phyloP scores from a whole-genome alignment of 352 stramenopile species.

The Phytophthora fragariaefolia region DNA sequence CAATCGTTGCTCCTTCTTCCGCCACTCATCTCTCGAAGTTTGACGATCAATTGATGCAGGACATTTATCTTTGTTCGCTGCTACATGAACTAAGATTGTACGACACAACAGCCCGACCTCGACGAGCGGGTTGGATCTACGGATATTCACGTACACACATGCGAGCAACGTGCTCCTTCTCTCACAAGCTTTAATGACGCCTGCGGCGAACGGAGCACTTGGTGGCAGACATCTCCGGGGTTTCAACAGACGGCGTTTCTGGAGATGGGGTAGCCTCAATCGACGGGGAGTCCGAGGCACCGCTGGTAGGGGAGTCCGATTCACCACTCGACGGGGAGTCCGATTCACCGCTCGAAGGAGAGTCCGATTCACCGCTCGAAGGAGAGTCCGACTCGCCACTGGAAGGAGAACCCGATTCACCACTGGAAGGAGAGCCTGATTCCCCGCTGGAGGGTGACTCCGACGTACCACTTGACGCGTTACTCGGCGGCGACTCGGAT shows the following conservation, averaged over 20 bases:
- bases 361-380: constrained; percentile 11
- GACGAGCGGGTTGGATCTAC: constrained; percentile 5
- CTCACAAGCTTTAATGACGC: constrained; percentile 20
- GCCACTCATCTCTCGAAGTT: too few relatives aligned
- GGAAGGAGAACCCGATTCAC: constrained; percentile 3
- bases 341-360: constrained; percentile 15
- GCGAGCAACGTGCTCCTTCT: too few relatives aligned
- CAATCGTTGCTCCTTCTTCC: neutral
- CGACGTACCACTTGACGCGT: constrained; percentile 1
- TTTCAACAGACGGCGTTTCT: constrained; percentile 24
- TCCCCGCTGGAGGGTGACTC: constrained; percentile 4
- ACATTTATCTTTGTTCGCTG: too few relatives aligned
- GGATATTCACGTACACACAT: constrained; percentile 19
- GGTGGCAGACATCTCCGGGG: constrained; percentile 5
- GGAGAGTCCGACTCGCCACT: constrained; percentile 11
- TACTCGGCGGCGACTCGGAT: constrained; percentile 11
- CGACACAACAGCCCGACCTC: constrained; percentile 14
- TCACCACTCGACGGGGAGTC: constrained; percentile 7
- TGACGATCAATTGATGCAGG: too few relatives aligned
- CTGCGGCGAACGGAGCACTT: constrained; percentile 30
- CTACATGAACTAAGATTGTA: constrained; percentile 15
- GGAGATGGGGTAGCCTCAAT: constrained; percentile 10
- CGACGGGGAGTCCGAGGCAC: constrained; percentile 6
- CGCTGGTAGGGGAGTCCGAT: neutral
- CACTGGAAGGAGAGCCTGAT: constrained; percentile 8